These are phyloP conservation scores for Fonsecaea multimorphosa DNA, from an alignment of 2,329 filamentous ascomycete genomes.

Conservation along the genomic window DNA sequence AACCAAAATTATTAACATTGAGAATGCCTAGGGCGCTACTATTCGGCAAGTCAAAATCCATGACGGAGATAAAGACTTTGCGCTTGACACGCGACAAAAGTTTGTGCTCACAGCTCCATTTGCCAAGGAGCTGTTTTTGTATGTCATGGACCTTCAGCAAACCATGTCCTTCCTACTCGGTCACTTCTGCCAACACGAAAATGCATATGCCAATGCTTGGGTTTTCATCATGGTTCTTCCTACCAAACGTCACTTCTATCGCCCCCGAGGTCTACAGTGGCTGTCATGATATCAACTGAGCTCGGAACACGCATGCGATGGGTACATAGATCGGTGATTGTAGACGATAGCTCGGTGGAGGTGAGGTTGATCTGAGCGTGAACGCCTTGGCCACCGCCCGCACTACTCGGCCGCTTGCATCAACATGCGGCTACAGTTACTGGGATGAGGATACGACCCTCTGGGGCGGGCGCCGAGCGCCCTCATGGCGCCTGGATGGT, in stretches of 20 bases:
- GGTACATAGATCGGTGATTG: neutral
- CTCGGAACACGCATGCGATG: neutral
- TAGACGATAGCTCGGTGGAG: neutral
- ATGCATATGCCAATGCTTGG: neutral
- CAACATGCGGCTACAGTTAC: neutral
- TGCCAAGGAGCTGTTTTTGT: neutral
- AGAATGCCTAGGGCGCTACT: neutral
- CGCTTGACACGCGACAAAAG: neutral
- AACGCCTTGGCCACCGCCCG: neutral
- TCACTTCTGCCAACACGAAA: no score
- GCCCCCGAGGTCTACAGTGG: neutral
- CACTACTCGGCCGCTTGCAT: neutral
- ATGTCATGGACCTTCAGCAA: neutral
- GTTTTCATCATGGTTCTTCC: no score
- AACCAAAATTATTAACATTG: neutral
- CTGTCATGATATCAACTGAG: neutral
- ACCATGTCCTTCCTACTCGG: no score
- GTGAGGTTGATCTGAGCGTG: conserved; percentile 4
- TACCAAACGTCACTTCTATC: neutral
- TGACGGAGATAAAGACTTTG: neutral
- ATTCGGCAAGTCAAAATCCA: neutral
- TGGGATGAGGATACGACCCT: neutral
- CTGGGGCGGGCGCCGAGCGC: no score
- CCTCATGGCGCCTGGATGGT: neutral
- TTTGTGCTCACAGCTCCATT: neutral